Base-by-base conservation (phyloP, 306 rosid genomes). In the Cyamopsis tetragonoloba region DNA sequence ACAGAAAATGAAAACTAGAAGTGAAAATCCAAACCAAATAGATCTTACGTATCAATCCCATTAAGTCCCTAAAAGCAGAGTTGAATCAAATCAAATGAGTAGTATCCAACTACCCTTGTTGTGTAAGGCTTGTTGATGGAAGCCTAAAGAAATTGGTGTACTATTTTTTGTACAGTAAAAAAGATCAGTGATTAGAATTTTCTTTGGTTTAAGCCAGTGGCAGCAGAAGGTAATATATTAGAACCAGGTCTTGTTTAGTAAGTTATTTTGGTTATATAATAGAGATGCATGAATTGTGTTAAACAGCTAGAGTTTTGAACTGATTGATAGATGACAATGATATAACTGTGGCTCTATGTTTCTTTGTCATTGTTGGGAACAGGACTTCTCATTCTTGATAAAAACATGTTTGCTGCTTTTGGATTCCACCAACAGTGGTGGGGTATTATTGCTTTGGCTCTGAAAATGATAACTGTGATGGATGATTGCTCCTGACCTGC, bases 141-240 rank as follows among this genome's bases (percentile, higher is more conserved):
- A 62, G 77, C 77, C 81, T 69, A 57, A 38, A 74, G 68, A 69
- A 66, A 76, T 66, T 55, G 28, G 73, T 74, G 84, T 74, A 74
- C 85, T 68, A 74, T 74, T 76, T 76, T 79, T 82, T 84, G 90
- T 84, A 86, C 83, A 79, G 87, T 74, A 3, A 74, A 77, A 80
- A 83, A 30, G 14, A 23, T 43, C 72, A 66, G 75, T 60, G 24
- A 46, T 57, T 72, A 75, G 70, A 79, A 47, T 68, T 62, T 71
- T 66, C 55, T 59, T 26, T 22, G 41, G 14, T 19, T n/a, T 42
- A 75, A 62, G 51, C 34, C 34, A 27, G 42, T 68, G 60, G 48
- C 30, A 23, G 43, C 76, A 46, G n/a, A n/a, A n/a, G 27, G 38
- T 62, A 39, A 50, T 28, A 64, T 31, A 57, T 46, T n/a, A n/a